Base-by-base conservation (phyloP, 2,329 filamentous ascomycete genomes). In the Cordyceps fumosorosea region DNA sequence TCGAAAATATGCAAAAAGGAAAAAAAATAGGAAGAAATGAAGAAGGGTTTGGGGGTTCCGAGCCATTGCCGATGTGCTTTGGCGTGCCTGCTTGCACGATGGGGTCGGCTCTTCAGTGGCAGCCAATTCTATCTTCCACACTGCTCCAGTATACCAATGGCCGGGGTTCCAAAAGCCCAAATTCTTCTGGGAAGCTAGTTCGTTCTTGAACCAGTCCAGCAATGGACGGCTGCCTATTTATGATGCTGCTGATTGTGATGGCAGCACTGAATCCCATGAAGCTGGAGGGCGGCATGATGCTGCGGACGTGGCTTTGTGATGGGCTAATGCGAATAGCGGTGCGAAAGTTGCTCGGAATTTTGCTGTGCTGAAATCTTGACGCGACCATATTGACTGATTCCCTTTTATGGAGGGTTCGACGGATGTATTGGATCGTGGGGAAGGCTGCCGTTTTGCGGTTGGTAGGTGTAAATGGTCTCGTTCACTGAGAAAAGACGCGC, bases 71-170 rank as follows among this genome's bases (percentile, higher is more conserved):
- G 14, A 37, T 29, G 20, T 14, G 32, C n/a, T 22, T 47, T 47
- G 44, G 10, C n/a, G 18, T 32, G 34, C 32, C 14, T 10, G 29
- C 14, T 11, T n/a, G 16, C 8, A 29, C 20, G 22, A 37, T 3
- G 16, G 40, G 24, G 16, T 14, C 5, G 2, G 4, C 24, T 26
- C 56, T 22, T 60, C n/a, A 60, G 16, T 78, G 73, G 22, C 73
- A 74, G 50, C 76, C 75, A 70, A 86, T 84, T 58, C 83, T 78
- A 75, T 86, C 84, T 73, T 87, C 84, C 54, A 87, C 72, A 45
- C 85, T 83, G 66, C 81, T 83, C 80, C 84, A 87, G 74, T 85
- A 86, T 59, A 86, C 82, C 42, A 86, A 78, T 12, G 85, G 85
- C 50, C 85, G 75, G 2, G 85, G 85, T 73, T 88, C 85, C 29